Percentiles rank a stretch among this genome's conserved stretches.
These are phyloP conservation scores for Phytophthora brassicae DNA, from an alignment of 352 stramenopile species.

Conservation along the genomic window DNA sequence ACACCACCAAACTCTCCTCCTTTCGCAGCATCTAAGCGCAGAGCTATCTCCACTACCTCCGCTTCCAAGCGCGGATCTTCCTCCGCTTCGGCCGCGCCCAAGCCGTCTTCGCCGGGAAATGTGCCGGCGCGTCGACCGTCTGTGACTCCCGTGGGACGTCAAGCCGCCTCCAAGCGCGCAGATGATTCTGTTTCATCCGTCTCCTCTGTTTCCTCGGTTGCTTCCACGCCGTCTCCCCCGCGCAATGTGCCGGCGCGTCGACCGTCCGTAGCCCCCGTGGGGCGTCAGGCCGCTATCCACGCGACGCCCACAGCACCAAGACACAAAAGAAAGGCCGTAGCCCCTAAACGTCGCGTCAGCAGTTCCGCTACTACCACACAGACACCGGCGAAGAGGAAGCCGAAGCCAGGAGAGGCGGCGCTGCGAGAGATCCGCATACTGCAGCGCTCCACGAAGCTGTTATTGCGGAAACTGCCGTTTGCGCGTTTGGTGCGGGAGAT, in stretches of 20 bases:
- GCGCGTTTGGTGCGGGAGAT: slow-evolving; percentile 94
- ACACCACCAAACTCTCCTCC: slow-evolving; percentile 27
- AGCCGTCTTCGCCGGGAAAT: slow-evolving; percentile 29
- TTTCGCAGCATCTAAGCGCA: slow-evolving; percentile 18
- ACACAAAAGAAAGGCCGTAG: slow-evolving; percentile 37
- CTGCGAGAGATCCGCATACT: slow-evolving; percentile 96
- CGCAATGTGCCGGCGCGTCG: slow-evolving; percentile 29
- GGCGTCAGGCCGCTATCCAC: slow-evolving; percentile 44
- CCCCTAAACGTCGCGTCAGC: slow-evolving; percentile 21
- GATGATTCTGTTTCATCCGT: slow-evolving; percentile 12
- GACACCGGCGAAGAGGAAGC: slow-evolving; percentile 39
- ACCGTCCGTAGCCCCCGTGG: slow-evolving; percentile 36
- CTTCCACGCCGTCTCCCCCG: slow-evolving; percentile 32
- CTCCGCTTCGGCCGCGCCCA: slow-evolving; percentile 12
- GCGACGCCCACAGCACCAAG: slow-evolving; percentile 36
- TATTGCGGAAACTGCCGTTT: slow-evolving; percentile 97
- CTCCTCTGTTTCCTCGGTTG: slow-evolving; percentile 1
- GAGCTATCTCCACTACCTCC: too few species aligned
- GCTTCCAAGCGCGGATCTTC: too few species aligned
- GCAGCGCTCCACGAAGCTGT: slow-evolving; percentile 94
- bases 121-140: slow-evolving; percentile 31
- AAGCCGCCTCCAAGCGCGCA: slow-evolving; percentile 41
- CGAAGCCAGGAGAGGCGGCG: slow-evolving; percentile 69
- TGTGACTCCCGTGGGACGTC: slow-evolving; percentile 36
- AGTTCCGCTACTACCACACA: slow-evolving; percentile 15